Base-by-base conservation (phyloP, 805 yeast species). In the Wickerhamiella spandovensis region DNA sequence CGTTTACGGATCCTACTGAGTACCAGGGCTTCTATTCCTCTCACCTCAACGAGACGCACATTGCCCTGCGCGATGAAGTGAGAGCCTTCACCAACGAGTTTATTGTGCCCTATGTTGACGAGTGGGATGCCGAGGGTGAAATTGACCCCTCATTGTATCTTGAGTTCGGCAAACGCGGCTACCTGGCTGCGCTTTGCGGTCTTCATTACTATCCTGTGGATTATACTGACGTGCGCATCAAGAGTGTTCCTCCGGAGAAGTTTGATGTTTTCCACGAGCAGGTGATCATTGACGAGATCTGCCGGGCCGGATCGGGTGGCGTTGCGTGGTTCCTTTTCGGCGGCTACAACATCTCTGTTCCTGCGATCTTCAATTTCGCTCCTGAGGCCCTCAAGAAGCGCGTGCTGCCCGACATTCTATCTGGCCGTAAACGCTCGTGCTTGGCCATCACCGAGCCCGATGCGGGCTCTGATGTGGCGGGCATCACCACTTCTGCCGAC, bases 401-500 rank as follows among this genome's bases (percentile, higher is more conserved):
- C 23, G 62, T 69, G 17, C 52, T 68, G 7, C 73, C 73, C 9
- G 68, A 56, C 6, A 52, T 69, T 15, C 53, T 69, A 45, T 48
- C 53, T 44, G 73, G 73, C 24, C 58, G 60, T 45, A 69, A 67
- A 59, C 64, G 73, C 38, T 58, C 64, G 50, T 70, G 73, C 48
- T 56, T 69, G 44, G 64, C 70, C 49, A 69, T 69, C 58, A 69
- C 73, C 17, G 73, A 69, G 60, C 73, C 73, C 15, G 71, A 68
- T 46, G 73, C 72, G 13, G 73, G 73, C 24, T 66, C 71, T 21
- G 73, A 69, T 53, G 73, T 69, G 9, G 73, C 73, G 38, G 65
- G 65, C 48, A 48, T 69, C 47, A 64, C 67, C 24, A 65, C 73
- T 17, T 59, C 67, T 35, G 73, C 73, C 23, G 61, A 51, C 46